A percentile compares a stretch with the other conserved stretches of the same genome.
Conservation (phyloP, 257 asterid species). For the Petrea volubilis region DNA sequence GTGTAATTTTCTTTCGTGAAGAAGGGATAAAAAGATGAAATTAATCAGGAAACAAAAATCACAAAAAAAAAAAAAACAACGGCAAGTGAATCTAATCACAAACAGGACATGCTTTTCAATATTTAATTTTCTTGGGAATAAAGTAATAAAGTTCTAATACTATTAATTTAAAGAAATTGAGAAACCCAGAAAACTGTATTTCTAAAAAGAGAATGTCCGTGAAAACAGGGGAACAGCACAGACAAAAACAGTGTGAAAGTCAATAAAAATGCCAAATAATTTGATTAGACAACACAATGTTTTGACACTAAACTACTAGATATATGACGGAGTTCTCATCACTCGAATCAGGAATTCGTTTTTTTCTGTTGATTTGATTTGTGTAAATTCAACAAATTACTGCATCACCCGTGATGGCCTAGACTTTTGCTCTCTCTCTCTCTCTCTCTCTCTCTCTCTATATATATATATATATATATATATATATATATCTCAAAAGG, state of each 20-base stretch:
- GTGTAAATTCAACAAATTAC: conserved; percentile 1
- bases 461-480: too few relatives aligned
- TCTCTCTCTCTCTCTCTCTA: too few relatives aligned
- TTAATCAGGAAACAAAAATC: not conserved
- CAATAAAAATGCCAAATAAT: not conserved
- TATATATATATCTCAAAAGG: too few relatives aligned
- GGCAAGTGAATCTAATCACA: conserved; percentile 22
- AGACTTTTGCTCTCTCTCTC: conserved; percentile 3
- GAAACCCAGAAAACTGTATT: not conserved
- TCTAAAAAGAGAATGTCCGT: not conserved
- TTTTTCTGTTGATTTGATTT: conserved; percentile 3
- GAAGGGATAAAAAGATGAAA: too few relatives aligned
- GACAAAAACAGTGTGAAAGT: not conserved
- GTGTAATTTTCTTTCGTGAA: too few relatives aligned
- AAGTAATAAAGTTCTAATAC: conserved; percentile 7
- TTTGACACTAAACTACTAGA: not conserved
- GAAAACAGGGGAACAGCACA: not conserved
- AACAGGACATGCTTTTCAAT: not conserved
- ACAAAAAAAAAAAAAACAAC: not conserved
- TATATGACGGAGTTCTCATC: not conserved
- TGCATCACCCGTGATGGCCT: conserved; percentile 35
- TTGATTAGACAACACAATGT: conserved; percentile 33
- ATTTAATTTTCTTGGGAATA: not conserved
- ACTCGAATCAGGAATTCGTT: not conserved
- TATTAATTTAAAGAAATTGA: not conserved